A percentile compares a stretch with the other conserved stretches of the same genome.
Conservation (phyloP, 306 rosid species). For the Geum urbanum region DNA sequence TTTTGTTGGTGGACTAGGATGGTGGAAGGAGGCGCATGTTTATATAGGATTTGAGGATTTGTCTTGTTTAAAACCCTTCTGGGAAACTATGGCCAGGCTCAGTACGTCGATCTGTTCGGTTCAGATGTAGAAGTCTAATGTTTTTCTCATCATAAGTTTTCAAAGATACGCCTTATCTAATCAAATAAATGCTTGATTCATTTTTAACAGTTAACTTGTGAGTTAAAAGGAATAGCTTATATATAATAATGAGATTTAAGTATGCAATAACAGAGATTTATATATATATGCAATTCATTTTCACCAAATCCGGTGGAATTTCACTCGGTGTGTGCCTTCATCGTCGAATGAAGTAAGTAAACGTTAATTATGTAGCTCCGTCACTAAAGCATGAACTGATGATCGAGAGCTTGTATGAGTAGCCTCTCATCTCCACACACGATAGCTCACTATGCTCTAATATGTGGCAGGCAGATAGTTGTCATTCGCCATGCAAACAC, state of each 20-base stretch:
- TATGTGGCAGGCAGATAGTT: constrained; percentile 27
- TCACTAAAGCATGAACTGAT: not conserved
- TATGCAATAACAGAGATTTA: no score
- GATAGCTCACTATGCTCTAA: not conserved
- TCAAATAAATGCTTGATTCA: not conserved
- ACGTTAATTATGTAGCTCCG: not conserved
- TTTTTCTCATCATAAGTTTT: no score
- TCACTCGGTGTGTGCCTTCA: not conserved
- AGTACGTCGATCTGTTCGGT: not conserved
- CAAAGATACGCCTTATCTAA: not conserved
- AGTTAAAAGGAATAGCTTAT: not conserved
- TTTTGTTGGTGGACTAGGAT: no score
- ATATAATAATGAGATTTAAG: no score
- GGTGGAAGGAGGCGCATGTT: no score
- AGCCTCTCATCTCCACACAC: constrained; percentile 12
- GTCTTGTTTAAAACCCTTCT: no score
- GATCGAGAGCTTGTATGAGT: not conserved
- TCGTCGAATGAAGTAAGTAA: not conserved
- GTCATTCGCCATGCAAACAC: not conserved
- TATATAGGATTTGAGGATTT: no score
- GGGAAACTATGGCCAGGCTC: no score
- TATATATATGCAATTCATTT: no score
- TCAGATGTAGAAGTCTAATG: no score
- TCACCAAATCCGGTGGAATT: no score
- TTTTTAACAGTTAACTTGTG: not conserved